phyloP scores from a whole-genome alignment of 306 rosid genomes.

The Castanea crenata region DNA sequence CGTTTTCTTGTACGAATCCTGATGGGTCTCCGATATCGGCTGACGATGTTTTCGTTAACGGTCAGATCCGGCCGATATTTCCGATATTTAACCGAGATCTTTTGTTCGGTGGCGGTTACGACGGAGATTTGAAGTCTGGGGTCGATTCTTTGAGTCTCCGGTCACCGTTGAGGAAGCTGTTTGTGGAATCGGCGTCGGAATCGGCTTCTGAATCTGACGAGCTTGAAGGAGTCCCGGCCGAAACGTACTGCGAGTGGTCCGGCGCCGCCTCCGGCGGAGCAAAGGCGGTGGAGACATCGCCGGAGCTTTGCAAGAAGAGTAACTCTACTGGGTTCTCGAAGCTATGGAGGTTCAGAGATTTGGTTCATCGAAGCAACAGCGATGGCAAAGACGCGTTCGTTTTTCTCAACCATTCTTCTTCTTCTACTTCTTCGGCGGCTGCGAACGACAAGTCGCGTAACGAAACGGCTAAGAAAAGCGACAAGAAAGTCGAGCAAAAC shows the following conservation, averaged over 20 bases:
- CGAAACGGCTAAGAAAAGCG: neutral
- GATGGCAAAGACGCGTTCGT: slow-evolving; percentile 83
- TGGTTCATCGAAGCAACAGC: slow-evolving; percentile 65
- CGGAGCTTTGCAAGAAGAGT: slow-evolving; percentile 55
- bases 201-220: slow-evolving; percentile 32
- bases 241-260: slow-evolving; percentile 73
- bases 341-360: slow-evolving; percentile 67
- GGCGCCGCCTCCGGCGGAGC: slow-evolving; percentile 21
- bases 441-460: neutral
- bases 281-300: slow-evolving; percentile 34
- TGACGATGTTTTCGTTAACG: slow-evolving; percentile 66
- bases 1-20: slow-evolving; percentile 49
- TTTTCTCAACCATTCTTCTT: slow-evolving; percentile 38
- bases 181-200: slow-evolving; percentile 29
- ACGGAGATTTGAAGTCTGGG: slow-evolving; percentile 5
- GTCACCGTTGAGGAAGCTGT: slow-evolving; percentile 54
- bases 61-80: slow-evolving; percentile 65
- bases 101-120: slow-evolving; percentile 30
- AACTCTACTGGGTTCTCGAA: slow-evolving; percentile 80
- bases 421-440: too few species aligned
- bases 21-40: slow-evolving; percentile 62
- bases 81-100: slow-evolving; percentile 67
- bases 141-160: slow-evolving; percentile 7
- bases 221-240: slow-evolving; percentile 26
- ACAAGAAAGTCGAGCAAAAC: neutral